Percentiles rank a stretch among this genome's conserved stretches.
phyloP scores from a whole-genome alignment of 805 yeast species.

The Hanseniaspora occidentalis region DNA sequence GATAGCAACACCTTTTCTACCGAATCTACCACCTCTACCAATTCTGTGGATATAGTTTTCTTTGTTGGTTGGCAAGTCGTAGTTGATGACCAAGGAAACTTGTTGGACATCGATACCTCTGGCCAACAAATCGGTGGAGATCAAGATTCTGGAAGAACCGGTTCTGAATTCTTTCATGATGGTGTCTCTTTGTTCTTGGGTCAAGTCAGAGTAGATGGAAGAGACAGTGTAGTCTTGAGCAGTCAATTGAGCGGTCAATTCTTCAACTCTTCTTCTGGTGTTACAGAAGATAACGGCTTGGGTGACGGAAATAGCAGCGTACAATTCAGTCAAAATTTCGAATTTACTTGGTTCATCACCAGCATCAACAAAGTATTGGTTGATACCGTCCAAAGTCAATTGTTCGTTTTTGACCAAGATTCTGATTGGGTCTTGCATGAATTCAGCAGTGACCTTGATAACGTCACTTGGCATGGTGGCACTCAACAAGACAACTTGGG shows the following conservation, averaged over 20 bases:
- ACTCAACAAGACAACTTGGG: conserved; percentile 88
- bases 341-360: conserved; percentile 91
- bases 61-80: conserved; percentile 83
- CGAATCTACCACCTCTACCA: conserved; percentile 97
- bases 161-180: conserved; percentile 93
- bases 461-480: conserved; percentile 93
- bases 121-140: conserved; percentile 95
- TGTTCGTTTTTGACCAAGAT: conserved; percentile 92
- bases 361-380: conserved; percentile 82
- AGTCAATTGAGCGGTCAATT: conserved; percentile 69
- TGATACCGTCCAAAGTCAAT: conserved; percentile 85
- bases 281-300: conserved; percentile 98
- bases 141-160: conserved; percentile 85
- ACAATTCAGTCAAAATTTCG: conserved; percentile 86
- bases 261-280: conserved; percentile 90
- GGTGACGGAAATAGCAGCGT: conserved; percentile 89
- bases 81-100: conserved; percentile 89
- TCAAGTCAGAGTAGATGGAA: conserved; percentile 95
- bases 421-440: conserved; percentile 87
- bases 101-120: conserved; percentile 98
- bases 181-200: conserved; percentile 86
- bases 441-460: conserved; percentile 80
- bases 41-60: conserved; percentile 96
- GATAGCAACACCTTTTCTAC: conserved; percentile 96
- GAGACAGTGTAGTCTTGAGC: conserved; percentile 81